Evolutionary conservation across 768 basidiomycete genomes (phyloP).

Genomic region (Collybia sordida): DNA sequence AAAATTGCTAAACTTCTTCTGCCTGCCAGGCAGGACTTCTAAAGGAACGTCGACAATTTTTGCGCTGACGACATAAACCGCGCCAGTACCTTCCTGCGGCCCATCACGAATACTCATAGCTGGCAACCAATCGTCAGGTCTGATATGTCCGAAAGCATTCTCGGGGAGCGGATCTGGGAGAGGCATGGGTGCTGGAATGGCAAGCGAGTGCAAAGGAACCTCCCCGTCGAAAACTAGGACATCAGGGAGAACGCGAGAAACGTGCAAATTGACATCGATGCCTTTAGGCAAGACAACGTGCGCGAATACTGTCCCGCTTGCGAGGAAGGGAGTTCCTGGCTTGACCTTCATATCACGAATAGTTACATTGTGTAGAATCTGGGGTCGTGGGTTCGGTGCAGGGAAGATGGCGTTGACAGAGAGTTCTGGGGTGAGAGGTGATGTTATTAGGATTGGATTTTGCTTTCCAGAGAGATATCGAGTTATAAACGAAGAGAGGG

Average conservation of each 20-base stretch:
- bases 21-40: constrained; percentile 74
- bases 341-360: constrained; percentile 75
- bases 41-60: constrained; percentile 73
- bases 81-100: constrained; percentile 47
- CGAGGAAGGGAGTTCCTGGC: constrained; percentile 52
- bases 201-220: constrained; percentile 34
- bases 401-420: constrained; percentile 58
- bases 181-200: constrained; percentile 36
- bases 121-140: constrained; percentile 68
- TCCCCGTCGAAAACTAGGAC: constrained; percentile 78
- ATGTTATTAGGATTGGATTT: constrained; percentile 59
- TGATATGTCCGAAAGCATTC: constrained; percentile 73
- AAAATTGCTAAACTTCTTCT: constrained; percentile 74
- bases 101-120: constrained; percentile 40
- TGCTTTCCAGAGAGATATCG: constrained; percentile 58
- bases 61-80: constrained; percentile 59
- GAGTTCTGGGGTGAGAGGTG: constrained; percentile 52
- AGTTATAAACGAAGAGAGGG: constrained; percentile 62
- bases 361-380: constrained; percentile 68
- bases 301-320: constrained; percentile 69
- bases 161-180: constrained; percentile 69
- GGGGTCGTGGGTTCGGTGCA: constrained; percentile 59
- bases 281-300: constrained; percentile 68
- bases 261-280: constrained; percentile 63
- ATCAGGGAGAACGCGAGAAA: constrained; percentile 70